phyloP scores from a whole-genome alignment of 192 early-diverging fungal genomes.

The Diversispora epigaea region DNA sequence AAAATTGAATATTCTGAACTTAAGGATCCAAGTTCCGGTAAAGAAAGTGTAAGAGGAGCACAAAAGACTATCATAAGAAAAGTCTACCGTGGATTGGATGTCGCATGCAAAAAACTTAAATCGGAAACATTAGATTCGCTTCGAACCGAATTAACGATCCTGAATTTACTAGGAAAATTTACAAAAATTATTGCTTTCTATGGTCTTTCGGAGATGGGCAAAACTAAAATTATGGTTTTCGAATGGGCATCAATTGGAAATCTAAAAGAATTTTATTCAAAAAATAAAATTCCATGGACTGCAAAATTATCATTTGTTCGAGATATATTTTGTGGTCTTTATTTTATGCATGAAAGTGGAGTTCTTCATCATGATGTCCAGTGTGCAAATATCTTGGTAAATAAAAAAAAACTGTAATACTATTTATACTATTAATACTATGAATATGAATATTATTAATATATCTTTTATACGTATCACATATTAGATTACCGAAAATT shows the following conservation, averaged over 20 bases:
- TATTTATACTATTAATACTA: neutral
- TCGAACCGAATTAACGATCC: neutral
- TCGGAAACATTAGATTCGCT: neutral
- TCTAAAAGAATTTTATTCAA: neutral
- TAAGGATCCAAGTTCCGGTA: no score
- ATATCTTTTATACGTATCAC: neutral
- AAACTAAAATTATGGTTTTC: neutral
- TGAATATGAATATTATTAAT: neutral
- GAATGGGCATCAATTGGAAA: conserved; percentile 6
- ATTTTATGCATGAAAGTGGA: neutral
- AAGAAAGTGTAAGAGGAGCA: no score
- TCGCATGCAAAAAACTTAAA: neutral
- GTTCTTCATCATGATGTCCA: neutral
- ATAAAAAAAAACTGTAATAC: neutral
- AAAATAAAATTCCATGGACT: neutral
- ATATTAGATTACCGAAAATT: neutral
- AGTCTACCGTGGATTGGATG: neutral
- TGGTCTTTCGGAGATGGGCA: neutral
- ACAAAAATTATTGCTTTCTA: neutral
- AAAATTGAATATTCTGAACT: no score
- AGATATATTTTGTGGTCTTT: neutral
- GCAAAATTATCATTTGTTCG: neutral
- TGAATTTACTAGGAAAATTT: neutral
- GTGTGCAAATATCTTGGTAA: neutral
- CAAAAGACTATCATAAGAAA: neutral